phyloP scores from a whole-genome alignment of 2,329 filamentous ascomycete species.

The Apiospora saccharicola region DNA sequence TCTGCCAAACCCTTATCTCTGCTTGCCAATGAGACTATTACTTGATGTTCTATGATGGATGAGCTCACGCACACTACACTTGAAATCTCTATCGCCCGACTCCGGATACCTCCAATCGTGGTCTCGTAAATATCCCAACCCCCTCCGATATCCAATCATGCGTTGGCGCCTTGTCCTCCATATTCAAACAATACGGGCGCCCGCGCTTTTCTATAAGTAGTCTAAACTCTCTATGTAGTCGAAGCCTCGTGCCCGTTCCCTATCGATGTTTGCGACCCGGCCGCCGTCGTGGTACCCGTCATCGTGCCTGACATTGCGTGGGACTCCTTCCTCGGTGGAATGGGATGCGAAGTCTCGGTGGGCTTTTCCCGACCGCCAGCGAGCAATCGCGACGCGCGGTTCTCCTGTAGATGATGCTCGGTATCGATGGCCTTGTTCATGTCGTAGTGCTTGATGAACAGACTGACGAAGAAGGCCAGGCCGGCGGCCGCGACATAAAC shows the following conservation, averaged over 20 bases:
- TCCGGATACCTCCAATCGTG: no score
- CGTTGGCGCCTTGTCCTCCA: no score
- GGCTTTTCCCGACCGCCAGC: not conserved
- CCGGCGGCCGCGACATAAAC: slow-evolving; percentile 59
- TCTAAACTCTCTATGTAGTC: not conserved
- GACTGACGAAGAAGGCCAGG: slow-evolving; percentile 40
- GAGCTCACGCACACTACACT: no score
- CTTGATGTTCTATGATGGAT: no score
- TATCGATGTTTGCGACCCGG: not conserved
- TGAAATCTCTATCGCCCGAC: no score
- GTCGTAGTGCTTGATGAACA: slow-evolving; percentile 48
- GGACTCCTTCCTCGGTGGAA: not conserved
- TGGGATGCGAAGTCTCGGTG: not conserved
- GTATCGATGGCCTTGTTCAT: slow-evolving; percentile 56
- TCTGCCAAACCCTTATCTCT: no score
- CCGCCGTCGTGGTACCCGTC: not conserved
- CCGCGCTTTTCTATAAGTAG: not conserved
- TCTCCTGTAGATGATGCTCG: slow-evolving; percentile 54
- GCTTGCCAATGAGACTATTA: no score
- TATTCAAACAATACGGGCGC: no score
- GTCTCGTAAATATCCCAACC: no score
- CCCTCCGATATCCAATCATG: no score
- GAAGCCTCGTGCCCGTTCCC: not conserved
- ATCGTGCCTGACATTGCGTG: not conserved
- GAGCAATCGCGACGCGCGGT: not conserved